Evolutionary conservation across 2,329 filamentous ascomycete species (phyloP).

Genomic region (Apiospora pterosperma): DNA sequence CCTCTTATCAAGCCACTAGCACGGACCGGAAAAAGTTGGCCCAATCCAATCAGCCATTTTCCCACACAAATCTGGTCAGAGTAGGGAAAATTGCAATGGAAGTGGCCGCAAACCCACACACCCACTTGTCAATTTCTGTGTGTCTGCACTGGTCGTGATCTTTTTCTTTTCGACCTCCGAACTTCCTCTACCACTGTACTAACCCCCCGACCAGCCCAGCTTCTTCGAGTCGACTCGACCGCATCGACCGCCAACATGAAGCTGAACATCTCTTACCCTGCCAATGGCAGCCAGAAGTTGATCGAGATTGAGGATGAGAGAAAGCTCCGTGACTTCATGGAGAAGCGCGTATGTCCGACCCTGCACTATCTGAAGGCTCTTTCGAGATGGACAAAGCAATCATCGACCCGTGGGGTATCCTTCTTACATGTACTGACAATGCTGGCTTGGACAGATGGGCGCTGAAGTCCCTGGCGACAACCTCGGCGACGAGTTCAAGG

Average conservation of each 20-base stretch:
- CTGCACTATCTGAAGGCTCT: not conserved
- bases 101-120: not conserved
- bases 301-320: conserved; percentile 99
- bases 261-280: conserved; percentile 79
- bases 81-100: not conserved
- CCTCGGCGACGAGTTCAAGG: conserved; percentile 99
- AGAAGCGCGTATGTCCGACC: conserved; percentile 75
- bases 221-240: conserved; percentile 28
- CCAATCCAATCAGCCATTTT: not conserved
- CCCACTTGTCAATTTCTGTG: conserved; percentile 6
- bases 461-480: conserved; percentile 90
- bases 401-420: not conserved
- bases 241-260: conserved; percentile 60
- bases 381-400: not conserved
- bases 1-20: not conserved
- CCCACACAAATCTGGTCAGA: not conserved
- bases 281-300: conserved; percentile 99
- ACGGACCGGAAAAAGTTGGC: not conserved
- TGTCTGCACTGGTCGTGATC: not conserved
- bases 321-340: conserved; percentile 98
- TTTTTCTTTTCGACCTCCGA: not conserved
- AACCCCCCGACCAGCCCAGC: conserved; percentile 23
- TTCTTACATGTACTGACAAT: conserved; percentile 5
- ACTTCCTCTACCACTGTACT: conserved; percentile 18
- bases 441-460: conserved; percentile 61